Percentiles rank a stretch among this genome's conserved stretches.
phyloP scores from a whole-genome alignment of 257 asterid species.

The Solanum lycopersicoides region DNA sequence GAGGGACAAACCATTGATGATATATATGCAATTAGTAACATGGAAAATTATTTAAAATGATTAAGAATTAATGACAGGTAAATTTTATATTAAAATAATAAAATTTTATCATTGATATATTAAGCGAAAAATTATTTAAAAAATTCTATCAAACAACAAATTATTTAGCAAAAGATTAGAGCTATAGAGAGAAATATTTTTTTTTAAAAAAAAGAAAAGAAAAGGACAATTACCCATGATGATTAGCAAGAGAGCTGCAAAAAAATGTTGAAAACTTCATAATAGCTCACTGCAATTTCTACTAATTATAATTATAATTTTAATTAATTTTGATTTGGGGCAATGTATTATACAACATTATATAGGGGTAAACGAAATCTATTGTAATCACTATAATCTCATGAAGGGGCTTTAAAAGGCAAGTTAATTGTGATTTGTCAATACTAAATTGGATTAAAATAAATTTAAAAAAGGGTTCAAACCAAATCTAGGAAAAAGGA shows the following conservation, averaged over 20 bases:
- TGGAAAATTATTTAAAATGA: no score
- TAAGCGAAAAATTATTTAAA: no score
- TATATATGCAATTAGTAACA: no score
- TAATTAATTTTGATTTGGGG: neutral
- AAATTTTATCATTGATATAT: no score
- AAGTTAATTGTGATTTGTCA: neutral
- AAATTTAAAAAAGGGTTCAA: neutral
- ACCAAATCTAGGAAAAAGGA: neutral
- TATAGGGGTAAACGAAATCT: neutral
- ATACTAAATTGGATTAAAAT: neutral
- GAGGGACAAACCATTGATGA: no score
- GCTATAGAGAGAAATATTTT: neutral
- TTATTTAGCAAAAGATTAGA: neutral
- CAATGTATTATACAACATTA: neutral
- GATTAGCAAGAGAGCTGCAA: neutral
- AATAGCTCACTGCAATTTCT: neutral
- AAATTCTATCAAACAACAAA: neutral
- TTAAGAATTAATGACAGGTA: no score
- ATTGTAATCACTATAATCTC: neutral
- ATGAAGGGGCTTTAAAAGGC: neutral
- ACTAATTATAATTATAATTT: no score
- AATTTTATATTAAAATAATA: no score
- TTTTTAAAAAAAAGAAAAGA: no score
- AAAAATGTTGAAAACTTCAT: neutral
- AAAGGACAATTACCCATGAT: neutral